These are phyloP conservation scores for Bipolaris gigantea DNA, from an alignment of 2,329 filamentous ascomycete genomes.

Conservation along the genomic window DNA sequence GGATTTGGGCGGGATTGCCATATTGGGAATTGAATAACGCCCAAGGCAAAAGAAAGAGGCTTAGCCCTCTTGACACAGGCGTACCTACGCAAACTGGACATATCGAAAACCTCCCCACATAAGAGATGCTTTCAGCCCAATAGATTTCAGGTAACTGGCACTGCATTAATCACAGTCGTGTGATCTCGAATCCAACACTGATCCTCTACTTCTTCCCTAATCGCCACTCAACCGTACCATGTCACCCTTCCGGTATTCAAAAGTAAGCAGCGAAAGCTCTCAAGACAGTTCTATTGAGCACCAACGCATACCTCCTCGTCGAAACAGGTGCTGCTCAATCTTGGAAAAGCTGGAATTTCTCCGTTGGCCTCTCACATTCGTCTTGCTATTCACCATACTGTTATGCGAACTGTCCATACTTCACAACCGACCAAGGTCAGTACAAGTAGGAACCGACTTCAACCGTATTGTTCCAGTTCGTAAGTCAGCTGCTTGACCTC, in stretches of 20 bases:
- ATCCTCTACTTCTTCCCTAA: background rate
- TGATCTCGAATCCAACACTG: background rate
- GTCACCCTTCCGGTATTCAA: conserved; percentile 12
- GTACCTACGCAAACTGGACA: background rate
- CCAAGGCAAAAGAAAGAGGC: conserved; percentile 2
- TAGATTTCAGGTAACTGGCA: background rate
- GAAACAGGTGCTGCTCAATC: background rate
- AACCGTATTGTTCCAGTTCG: conserved; percentile 21
- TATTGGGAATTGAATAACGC: conserved; percentile 1
- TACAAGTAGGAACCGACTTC: conserved; percentile 14
- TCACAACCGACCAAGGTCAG: conserved; percentile 8
- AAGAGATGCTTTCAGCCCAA: background rate
- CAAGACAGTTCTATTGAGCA: background rate
- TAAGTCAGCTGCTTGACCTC: background rate
- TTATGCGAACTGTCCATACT: conserved; percentile 18
- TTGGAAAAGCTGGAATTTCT: conserved; percentile 5
- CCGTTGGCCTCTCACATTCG: conserved; percentile 13
- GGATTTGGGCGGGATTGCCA: background rate
- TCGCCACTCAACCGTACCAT: background rate
- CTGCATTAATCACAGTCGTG: background rate
- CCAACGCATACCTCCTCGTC: background rate
- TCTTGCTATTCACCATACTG: conserved; percentile 15
- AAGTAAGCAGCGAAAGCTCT: conserved; percentile 15
- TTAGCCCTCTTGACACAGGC: background rate
- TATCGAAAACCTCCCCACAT: background rate